Evolutionary conservation across 2,329 filamentous ascomycete species (phyloP), one percentile per base, ranked within the genome.

Genomic region (Trichophyton mentagrophytes): DNA sequence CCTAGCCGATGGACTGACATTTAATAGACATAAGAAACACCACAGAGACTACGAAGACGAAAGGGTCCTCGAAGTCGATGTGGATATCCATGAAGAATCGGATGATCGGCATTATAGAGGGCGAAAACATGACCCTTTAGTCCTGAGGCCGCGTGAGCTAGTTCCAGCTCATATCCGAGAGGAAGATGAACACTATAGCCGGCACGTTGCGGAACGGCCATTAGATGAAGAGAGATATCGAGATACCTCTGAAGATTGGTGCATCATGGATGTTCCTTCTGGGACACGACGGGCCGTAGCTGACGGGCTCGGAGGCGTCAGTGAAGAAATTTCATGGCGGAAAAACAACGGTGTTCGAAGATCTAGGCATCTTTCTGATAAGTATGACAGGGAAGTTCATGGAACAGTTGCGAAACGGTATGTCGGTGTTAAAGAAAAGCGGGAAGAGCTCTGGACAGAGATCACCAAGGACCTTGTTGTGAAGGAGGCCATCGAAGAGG

Each of bases 401-500:
- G 70, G 72, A 5, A 71, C 72, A 13, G 72, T 77, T 61, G 75
- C 70, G 22, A 79, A 79, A 58, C 76, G 80, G 36, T 73, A 75
- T 57, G 69, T 70, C 7, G 69, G 69, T 6, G 64, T 70, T 44
- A 73, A 72, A 42, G 68, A 74, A 49, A 69, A 69, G 30, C 70
- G 67, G 40, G 80, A 82, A 61, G 84, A 87, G 62, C 88, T 95
- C 78, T 97, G 92, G 92, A 99, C 93, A 0, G 93, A 97, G 74
- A 90, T 99, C 67, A 95, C 92, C 53, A 96, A 95, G 75, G 91
- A 96, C 66, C 76, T 97, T 40, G 89, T 97, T 15, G 80, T 86
- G 62, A 85, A 87, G 59, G 90, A 96, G 71, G 93, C 93, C 17
- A 88, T 97, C 65, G 86, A 95, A 66, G 80, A 87, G 68, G 77